Evolutionary conservation across 495 filamentous ascomycete species (phyloP), one percentile per base, ranked within the genome.

Genomic region (Talaromyces wortmannii): DNA sequence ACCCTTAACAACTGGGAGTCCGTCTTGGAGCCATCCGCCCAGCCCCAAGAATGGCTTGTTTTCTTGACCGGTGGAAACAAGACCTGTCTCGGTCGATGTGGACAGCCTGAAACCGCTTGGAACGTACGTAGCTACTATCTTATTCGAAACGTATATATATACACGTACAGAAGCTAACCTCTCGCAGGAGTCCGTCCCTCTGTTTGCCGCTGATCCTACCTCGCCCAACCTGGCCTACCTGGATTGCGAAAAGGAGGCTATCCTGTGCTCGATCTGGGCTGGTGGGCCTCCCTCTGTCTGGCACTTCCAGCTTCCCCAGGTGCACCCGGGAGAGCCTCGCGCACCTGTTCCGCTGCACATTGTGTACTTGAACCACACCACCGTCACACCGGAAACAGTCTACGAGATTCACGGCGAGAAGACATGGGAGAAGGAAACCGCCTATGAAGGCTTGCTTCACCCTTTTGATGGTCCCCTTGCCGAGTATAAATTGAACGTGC

Each of bases 181-280:
- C 23, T 23, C 23, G 23, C 23, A 84, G 81, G 81, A 91, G 74
- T 83, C 88, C 48, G 83, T 84, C 4, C 68, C 76, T 31, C 74
- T 88, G 55, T 84, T 95, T 67, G 76, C 87, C 40, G 75, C 76
- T 11, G 77, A 83, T 50, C 79, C 83, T 8, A 81, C 81, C 47
- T 66, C 86, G 11, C 91, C 90, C 10, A 76, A 88, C 57, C 80
- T 92, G 45, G 91, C 76, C 44, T 71, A 80, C 58, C 61, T 95
- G 61, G 80, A 95, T 75, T 97, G 92, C 65, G 92, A 97, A 52
- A 65, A 79, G 53, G 75, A 92, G 61, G 79, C 80, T 44, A 78
- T 94, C 33, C 85, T 97, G 32, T 97, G 92, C 80, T 84, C 90
- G 63, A 70, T 75, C 51, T 95, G 90, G 92, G 83, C 83, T 47